Base-by-base conservation (phyloP, 164 flowering plant species). In the Protea cynaroides region DNA sequence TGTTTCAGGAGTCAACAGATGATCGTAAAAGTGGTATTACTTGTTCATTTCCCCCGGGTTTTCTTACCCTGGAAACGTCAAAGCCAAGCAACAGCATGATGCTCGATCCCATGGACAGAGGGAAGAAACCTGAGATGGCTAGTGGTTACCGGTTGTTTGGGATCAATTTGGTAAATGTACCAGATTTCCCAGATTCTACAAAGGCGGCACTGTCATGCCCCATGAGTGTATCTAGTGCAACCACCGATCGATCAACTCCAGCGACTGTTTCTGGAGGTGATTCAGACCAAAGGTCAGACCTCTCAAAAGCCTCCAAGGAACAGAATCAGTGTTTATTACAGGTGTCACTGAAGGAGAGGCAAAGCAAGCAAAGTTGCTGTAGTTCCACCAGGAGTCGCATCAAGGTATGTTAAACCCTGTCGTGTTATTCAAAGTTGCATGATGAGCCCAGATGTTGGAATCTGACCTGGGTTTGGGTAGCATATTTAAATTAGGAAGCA, bases 61-160 rank as follows among this genome's bases (percentile, higher is more conserved):
- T 65, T 65, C 67, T 86, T 56, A 58, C 67, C 24, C 59, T 63
- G 21, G 73, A 71, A 55, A 60, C 70, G 7, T 58, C 69, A 7
- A 80, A 70, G 59, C 59, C 44, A 29, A 62, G 40, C 66, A 64
- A 56, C 53, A 57, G 43, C 51, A 34, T 55, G n/a, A 44, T 49
- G 52, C 59, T 44, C 13, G 82, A 74, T 18, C 77, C 70, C 49
- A 46, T 65, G 14, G 86, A 80, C 29, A 81, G 73, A 50, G 77
- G 38, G 65, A 82, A 66, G 68, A 84, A 69, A 56, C 15, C 72
- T 51, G 89, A 80, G 59, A 61, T 63, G 23, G 37, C 78, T 57
- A 38, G 71, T 11, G 79, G 82, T 19, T 90, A 82, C 58, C 75
- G 96, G 19, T 71, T 93, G 65, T 93, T 93, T 73, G 98, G 98